Conservation (phyloP, 2,329 filamentous ascomycete genomes). For the Lachnellula suecica region DNA sequence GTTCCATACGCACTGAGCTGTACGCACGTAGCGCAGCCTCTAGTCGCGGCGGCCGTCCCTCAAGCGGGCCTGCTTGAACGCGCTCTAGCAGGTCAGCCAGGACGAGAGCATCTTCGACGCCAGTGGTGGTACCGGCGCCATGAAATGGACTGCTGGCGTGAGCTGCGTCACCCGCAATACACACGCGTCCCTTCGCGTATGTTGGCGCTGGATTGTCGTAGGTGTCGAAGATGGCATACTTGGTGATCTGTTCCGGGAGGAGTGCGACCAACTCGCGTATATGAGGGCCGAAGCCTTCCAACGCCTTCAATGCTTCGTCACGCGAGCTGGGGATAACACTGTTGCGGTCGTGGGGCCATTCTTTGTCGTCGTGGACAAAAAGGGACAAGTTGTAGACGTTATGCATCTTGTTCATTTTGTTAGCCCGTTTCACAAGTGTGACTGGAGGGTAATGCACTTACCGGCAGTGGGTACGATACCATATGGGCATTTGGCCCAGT, state of each 20-base stretch:
- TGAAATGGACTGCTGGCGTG: slow-evolving; percentile 54
- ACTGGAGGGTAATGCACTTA: not conserved
- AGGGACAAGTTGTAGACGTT: slow-evolving; percentile 36
- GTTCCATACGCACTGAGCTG: slow-evolving; percentile 35
- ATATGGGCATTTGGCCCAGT: slow-evolving; percentile 45
- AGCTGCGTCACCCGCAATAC: slow-evolving; percentile 53
- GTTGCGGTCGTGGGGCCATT: slow-evolving; percentile 33
- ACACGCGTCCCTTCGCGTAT: slow-evolving; percentile 38
- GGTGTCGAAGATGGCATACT: too few species aligned
- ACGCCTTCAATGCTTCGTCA: too few species aligned
- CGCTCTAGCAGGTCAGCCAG: slow-evolving; percentile 39
- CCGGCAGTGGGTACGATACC: not conserved
- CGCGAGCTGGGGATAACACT: too few species aligned
- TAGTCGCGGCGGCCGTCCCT: slow-evolving; percentile 30
- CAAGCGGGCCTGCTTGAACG: slow-evolving; percentile 21
- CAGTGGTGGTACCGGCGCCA: slow-evolving; percentile 53
- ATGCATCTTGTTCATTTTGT: not conserved
- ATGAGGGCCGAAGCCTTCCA: too few species aligned
- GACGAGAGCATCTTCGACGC: slow-evolving; percentile 52
- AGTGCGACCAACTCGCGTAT: too few species aligned
- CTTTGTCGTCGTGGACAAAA: slow-evolving; percentile 26
- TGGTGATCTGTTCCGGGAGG: too few species aligned
- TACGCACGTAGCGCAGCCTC: slow-evolving; percentile 30
- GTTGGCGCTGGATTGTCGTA: too few species aligned
- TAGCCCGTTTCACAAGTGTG: not conserved